A percentile compares a stretch with the other conserved stretches of the same genome.
These are phyloP conservation scores for Trichoderma sp. DNA, from an alignment of 2,329 filamentous ascomycete genomes.

Conservation along the genomic window DNA sequence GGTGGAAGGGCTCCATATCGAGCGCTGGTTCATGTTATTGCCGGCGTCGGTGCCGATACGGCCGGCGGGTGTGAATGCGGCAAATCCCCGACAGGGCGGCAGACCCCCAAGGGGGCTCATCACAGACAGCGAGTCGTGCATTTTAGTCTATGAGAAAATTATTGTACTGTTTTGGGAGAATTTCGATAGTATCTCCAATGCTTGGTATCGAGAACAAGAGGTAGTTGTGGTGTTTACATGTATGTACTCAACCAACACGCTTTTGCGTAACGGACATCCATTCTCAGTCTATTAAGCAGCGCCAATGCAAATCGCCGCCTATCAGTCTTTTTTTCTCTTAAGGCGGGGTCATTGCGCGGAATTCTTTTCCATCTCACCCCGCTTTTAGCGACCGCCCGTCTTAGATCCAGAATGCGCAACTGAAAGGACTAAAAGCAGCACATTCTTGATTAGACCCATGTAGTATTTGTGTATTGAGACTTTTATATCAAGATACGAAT, in stretches of 20 bases:
- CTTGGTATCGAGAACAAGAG: not conserved
- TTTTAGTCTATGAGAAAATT: not conserved
- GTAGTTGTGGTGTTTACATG: not conserved
- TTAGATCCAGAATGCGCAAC: not conserved
- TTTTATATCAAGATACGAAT: not conserved
- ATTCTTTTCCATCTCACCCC: not conserved
- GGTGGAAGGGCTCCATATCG: not conserved
- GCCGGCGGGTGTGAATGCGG: not conserved
- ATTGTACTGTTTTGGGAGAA: not conserved
- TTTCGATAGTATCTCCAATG: not conserved
- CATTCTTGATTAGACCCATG: not conserved
- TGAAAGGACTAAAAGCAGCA: not conserved
- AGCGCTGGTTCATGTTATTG: not conserved
- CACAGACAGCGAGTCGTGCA: not conserved
- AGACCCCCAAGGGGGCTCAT: not conserved
- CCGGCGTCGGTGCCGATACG: conserved; percentile 12
- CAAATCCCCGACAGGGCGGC: not conserved
- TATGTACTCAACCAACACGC: not conserved
- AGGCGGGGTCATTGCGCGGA: not conserved
- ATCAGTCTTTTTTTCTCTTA: not conserved
- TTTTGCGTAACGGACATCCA: not conserved
- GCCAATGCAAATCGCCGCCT: not conserved
- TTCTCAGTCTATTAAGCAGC: not conserved
- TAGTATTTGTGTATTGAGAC: not conserved
- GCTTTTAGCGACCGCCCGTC: not conserved